Conservation (phyloP, 495 filamentous ascomycete species). For the Daldinia caldariorum region DNA sequence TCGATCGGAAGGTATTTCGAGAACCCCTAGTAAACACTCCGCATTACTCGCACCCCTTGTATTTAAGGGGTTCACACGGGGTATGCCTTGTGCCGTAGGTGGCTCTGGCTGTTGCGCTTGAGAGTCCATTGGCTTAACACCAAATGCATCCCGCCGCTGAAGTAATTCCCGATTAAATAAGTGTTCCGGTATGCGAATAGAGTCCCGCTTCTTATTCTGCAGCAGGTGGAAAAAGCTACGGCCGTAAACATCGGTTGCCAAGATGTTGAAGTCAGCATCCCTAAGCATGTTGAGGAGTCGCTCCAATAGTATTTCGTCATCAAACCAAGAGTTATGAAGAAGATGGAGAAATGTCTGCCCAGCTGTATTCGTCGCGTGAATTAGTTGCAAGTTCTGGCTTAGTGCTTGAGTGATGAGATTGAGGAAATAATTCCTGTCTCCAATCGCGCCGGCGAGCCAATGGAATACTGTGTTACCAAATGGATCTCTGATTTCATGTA, state of each 20-base stretch:
- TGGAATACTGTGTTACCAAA: conserved; percentile 61
- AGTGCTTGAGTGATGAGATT: conserved; percentile 42
- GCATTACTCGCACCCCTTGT: not conserved
- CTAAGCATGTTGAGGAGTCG: conserved; percentile 46
- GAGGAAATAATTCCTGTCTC: conserved; percentile 45
- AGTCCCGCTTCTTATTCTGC: conserved; percentile 23
- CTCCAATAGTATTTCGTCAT: conserved; percentile 37
- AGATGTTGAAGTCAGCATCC: conserved; percentile 45
- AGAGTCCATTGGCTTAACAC: conserved; percentile 38
- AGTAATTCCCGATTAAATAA: conserved; percentile 32
- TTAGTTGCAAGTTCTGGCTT: not conserved
- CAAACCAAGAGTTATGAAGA: conserved; percentile 53
- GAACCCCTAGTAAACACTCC: not conserved
- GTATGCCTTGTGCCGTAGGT: not conserved
- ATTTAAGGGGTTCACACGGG: conserved; percentile 22
- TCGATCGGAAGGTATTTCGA: conserved; percentile 19
- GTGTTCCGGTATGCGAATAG: conserved; percentile 30
- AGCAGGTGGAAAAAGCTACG: conserved; percentile 57
- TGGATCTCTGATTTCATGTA: conserved; percentile 43
- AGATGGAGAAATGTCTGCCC: conserved; percentile 62
- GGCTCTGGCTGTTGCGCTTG: not conserved
- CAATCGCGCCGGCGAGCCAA: conserved; percentile 49
- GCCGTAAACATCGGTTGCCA: conserved; percentile 56
- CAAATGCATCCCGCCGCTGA: conserved; percentile 54
- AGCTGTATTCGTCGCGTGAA: conserved; percentile 50